Conservation (phyloP, 257 asterid genomes). For the Thymus mandschuricus region DNA sequence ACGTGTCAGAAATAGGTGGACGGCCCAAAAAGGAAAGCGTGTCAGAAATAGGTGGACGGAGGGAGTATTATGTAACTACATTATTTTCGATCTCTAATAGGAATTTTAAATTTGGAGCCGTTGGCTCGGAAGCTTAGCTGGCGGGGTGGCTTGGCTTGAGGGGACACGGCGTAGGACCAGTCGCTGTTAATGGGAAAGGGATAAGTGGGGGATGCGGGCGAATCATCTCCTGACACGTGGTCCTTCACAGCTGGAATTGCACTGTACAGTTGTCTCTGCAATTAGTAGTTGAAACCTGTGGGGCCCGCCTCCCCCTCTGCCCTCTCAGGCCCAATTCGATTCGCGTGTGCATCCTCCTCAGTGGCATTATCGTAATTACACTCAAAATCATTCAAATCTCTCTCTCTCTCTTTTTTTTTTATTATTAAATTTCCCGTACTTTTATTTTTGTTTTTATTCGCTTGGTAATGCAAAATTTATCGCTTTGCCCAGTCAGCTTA, state of each 20-base stretch:
- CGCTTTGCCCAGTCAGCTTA: too few relatives aligned
- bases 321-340: conserved; percentile 30
- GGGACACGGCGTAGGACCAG: conserved; percentile 47
- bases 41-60: too few relatives aligned
- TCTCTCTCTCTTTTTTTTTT: background rate
- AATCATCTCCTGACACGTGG: conserved; percentile 44
- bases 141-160: conserved; percentile 24
- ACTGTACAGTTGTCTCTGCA: conserved; percentile 60
- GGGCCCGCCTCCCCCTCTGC: conserved; percentile 24
- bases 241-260: conserved; percentile 54
- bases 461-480: background rate
- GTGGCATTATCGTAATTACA: background rate
- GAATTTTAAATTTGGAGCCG: conserved; percentile 41
- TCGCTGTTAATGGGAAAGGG: conserved; percentile 53
- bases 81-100: background rate
- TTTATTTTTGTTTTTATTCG: background rate
- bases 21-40: too few relatives aligned
- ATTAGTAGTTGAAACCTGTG: conserved; percentile 36
- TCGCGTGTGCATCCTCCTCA: conserved; percentile 34
- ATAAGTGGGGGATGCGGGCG: conserved; percentile 31
- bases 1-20: too few relatives aligned
- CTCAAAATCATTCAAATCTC: conserved; percentile 7
- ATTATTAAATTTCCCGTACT: background rate
- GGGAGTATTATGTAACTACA: too few relatives aligned
- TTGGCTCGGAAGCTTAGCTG: conserved; percentile 44